Evolutionary conservation across 331 rosid species (phyloP).

Genomic region (Arachis monticola): DNA sequence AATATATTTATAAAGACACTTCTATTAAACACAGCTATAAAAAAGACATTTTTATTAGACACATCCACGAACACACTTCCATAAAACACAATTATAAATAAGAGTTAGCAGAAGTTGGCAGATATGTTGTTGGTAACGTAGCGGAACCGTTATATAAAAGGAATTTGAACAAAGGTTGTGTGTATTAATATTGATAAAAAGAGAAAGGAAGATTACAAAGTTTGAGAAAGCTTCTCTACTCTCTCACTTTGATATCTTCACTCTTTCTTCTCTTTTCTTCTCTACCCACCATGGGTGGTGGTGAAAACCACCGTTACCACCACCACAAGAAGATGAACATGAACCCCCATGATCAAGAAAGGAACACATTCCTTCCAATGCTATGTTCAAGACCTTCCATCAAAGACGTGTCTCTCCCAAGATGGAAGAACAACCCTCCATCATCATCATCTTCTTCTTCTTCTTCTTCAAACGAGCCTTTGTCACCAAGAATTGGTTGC

Average conservation of each 20-base stretch:
- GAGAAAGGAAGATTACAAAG: too few species aligned
- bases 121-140: too few species aligned
- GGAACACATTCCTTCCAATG: conserved; percentile 78
- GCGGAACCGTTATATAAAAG: too few species aligned
- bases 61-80: too few species aligned
- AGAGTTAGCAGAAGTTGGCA: too few species aligned
- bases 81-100: too few species aligned
- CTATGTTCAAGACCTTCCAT: conserved; percentile 78
- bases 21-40: too few species aligned
- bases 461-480: conserved; percentile 52
- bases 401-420: conserved; percentile 71
- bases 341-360: conserved; percentile 41
- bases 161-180: too few species aligned
- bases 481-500: conserved; percentile 91
- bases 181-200: too few species aligned
- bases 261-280: background rate
- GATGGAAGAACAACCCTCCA: conserved; percentile 29
- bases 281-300: conserved; percentile 48
- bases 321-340: background rate
- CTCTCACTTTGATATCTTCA: background rate
- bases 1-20: too few species aligned
- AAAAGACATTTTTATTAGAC: too few species aligned
- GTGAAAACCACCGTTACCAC: too few species aligned
- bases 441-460: background rate
- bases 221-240: background rate